phyloP scores from a whole-genome alignment of 345 rosid species.

The Garcia nutans region DNA sequence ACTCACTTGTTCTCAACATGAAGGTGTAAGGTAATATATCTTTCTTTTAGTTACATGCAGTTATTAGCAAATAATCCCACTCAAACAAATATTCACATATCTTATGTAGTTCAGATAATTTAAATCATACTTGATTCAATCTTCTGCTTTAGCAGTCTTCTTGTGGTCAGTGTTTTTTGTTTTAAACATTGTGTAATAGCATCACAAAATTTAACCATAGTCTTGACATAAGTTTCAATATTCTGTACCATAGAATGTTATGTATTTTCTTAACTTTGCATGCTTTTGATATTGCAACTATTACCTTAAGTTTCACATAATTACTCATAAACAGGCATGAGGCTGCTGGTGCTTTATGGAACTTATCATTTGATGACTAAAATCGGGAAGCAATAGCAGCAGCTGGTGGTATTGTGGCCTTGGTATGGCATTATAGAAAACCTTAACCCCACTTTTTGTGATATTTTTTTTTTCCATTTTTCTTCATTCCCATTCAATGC shows the following conservation, averaged over 20 bases:
- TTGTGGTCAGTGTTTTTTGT: background rate
- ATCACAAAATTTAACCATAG: background rate
- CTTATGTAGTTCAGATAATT: background rate
- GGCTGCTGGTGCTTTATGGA: slow-evolving; percentile 49
- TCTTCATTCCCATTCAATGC: background rate
- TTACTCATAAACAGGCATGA: slow-evolving; percentile 31
- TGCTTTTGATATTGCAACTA: background rate
- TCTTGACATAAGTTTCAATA: background rate
- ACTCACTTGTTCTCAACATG: slow-evolving; percentile 35
- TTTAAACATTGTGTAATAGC: background rate
- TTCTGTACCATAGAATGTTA: background rate
- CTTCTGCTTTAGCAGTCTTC: background rate
- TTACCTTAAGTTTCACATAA: background rate
- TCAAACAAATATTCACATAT: background rate
- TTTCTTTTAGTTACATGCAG: slow-evolving; percentile 4
- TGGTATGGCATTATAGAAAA: slow-evolving; percentile 24
- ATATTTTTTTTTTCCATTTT: background rate
- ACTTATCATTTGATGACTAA: slow-evolving; percentile 42
- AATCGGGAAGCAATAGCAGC: slow-evolving; percentile 44
- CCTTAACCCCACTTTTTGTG: background rate
- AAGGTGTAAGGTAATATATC: slow-evolving; percentile 38
- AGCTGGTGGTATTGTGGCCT: slow-evolving; percentile 42
- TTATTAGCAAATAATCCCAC: background rate
- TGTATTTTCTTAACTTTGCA: background rate
- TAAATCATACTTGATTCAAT: background rate